These are phyloP conservation scores for Penicillium waksmanii DNA, from an alignment of 495 filamentous ascomycete species.

Conservation along the genomic window DNA sequence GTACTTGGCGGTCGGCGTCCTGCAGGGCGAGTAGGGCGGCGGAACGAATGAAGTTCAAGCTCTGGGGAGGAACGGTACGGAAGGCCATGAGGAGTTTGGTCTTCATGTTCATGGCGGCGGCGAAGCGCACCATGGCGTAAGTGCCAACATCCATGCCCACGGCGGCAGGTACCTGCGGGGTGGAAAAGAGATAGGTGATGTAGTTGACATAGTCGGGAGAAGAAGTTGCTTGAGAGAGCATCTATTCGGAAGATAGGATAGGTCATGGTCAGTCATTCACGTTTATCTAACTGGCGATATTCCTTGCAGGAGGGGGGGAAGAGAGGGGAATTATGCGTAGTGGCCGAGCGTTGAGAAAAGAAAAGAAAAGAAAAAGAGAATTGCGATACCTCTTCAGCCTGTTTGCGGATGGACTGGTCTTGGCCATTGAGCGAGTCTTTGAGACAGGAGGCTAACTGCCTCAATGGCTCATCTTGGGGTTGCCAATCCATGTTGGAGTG, in stretches of 20 bases:
- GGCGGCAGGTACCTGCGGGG: constrained; percentile 59
- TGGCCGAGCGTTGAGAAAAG: background rate
- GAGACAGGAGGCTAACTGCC: constrained; percentile 85
- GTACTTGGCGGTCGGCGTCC: constrained; percentile 80
- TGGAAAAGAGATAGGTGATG: constrained; percentile 86
- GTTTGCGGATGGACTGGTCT: constrained; percentile 76
- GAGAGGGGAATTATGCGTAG: constrained; percentile 4
- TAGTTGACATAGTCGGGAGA: constrained; percentile 98
- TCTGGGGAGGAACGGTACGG: constrained; percentile 69
- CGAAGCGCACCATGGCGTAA: constrained; percentile 77
- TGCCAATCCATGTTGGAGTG: constrained; percentile 81
- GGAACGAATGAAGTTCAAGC: constrained; percentile 74
- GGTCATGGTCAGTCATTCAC: constrained; percentile 5
- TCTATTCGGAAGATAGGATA: constrained; percentile 54
- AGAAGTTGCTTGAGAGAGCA: constrained; percentile 88
- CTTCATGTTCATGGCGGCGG: constrained; percentile 92
- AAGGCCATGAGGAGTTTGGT: constrained; percentile 79
- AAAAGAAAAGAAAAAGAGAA: constrained; percentile 11
- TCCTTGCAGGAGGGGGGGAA: constrained; percentile 3
- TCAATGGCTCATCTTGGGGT: constrained; percentile 82
- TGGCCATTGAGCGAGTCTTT: constrained; percentile 88
- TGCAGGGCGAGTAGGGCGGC: constrained; percentile 76
- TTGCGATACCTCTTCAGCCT: constrained; percentile 61
- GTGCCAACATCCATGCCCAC: constrained; percentile 58
- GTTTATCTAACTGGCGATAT: background rate